Conservation (phyloP, 192 early-diverging fungal species). For the Coemansia sp. region DNA sequence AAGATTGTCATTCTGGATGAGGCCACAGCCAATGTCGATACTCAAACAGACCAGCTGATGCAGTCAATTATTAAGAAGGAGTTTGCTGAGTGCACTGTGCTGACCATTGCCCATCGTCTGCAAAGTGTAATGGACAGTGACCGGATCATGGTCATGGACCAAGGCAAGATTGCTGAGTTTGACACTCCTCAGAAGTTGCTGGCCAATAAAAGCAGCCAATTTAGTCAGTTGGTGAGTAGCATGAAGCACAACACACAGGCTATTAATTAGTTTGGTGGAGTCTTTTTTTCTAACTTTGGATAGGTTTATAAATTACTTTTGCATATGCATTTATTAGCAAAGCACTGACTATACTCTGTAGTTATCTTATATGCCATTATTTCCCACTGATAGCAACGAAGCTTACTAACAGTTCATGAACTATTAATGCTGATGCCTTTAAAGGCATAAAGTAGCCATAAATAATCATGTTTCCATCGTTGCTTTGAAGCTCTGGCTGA, state of each 20-base stretch:
- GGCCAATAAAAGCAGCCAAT: neutral
- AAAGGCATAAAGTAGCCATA: too few relatives aligned
- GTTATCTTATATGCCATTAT: too few relatives aligned
- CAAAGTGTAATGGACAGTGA: constrained; percentile 1
- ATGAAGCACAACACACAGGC: neutral
- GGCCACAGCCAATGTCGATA: constrained; percentile 56
- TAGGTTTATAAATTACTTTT: too few relatives aligned
- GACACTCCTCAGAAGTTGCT: neutral
- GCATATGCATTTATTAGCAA: too few relatives aligned
- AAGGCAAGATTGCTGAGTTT: constrained; percentile 1
- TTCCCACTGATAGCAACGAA: too few relatives aligned
- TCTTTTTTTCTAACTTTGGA: too few relatives aligned
- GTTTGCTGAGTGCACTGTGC: neutral
- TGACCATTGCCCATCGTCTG: constrained; percentile 2
- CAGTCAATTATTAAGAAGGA: constrained; percentile 16
- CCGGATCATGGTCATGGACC: neutral
- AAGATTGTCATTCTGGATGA: constrained; percentile 56
- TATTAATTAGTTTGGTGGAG: too few relatives aligned
- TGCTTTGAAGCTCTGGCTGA: too few relatives aligned
- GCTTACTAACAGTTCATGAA: too few relatives aligned
- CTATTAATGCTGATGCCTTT: too few relatives aligned
- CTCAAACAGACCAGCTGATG: constrained; percentile 57
- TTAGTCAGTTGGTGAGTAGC: constrained; percentile 10
- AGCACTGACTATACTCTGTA: too few relatives aligned
- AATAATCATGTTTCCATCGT: too few relatives aligned